Evolutionary conservation across 192 early-diverging fungal species (phyloP).

Genomic region (Mortierella claussenii): DNA sequence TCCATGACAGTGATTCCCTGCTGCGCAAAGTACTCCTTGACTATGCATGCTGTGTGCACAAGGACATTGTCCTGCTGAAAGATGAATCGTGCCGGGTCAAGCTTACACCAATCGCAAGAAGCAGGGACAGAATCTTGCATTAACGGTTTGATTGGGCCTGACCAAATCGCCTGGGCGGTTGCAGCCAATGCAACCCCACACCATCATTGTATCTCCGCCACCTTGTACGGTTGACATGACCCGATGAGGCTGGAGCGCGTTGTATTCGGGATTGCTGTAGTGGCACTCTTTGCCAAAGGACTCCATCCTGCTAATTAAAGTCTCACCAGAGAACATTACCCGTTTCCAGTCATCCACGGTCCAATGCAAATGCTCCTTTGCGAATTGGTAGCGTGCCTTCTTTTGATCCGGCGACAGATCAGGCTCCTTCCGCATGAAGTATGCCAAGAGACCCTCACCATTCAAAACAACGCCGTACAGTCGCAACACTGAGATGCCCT

Average conservation of each 20-base stretch:
- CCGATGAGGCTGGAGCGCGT: background rate
- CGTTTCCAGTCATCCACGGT: conserved; percentile 32
- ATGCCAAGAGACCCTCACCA: conserved; percentile 1
- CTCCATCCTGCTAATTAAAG: background rate
- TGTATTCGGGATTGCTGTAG: background rate
- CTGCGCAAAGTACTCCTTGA: background rate
- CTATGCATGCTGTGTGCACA: conserved; percentile 3
- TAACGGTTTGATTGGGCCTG: background rate
- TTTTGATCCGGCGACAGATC: conserved; percentile 6
- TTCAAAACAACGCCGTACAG: background rate
- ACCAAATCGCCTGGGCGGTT: background rate
- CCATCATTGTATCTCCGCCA: conserved; percentile 1
- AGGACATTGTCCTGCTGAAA: conserved; percentile 29
- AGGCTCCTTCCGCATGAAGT: background rate
- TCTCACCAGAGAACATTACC: conserved; percentile 20
- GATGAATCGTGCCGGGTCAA: conserved; percentile 8
- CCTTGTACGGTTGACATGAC: background rate
- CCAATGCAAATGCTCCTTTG: conserved; percentile 16
- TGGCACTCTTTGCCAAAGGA: conserved; percentile 1
- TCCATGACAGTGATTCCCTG: background rate
- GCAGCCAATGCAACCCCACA: background rate
- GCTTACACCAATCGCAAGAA: background rate
- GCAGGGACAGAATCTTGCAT: conserved; percentile 5
- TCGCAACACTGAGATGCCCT: conserved; percentile 10
- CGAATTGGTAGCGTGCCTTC: conserved; percentile 3